Evolutionary conservation across 192 early-diverging fungal genomes (phyloP).

Genomic region (Tieghemiomyces parasiticus): DNA sequence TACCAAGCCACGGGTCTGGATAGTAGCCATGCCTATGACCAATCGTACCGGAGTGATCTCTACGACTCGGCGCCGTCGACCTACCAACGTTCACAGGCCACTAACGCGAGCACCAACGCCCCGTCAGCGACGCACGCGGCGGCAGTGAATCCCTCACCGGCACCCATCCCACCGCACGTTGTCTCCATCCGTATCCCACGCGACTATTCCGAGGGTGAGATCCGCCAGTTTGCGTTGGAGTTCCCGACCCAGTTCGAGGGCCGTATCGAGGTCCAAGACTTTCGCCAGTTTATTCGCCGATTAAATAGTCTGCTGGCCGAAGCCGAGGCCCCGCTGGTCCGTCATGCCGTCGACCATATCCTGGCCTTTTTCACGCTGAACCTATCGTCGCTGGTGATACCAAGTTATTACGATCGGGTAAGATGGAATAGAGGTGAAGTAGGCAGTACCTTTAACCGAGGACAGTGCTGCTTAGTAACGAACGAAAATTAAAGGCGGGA

Average conservation of each 20-base stretch:
- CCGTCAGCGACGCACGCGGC: background rate
- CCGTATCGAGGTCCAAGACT: slow-evolving; percentile 21
- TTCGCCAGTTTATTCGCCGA: slow-evolving; percentile 23
- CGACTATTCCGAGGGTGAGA: slow-evolving; percentile 29
- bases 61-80: background rate
- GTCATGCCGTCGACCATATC: slow-evolving; percentile 28
- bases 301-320: slow-evolving; percentile 25
- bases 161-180: background rate
- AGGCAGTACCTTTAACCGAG: no score
- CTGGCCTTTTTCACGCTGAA: slow-evolving; percentile 30
- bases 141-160: background rate
- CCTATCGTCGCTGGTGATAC: slow-evolving; percentile 28
- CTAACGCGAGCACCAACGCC: background rate
- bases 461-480: no score
- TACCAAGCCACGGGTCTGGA: background rate
- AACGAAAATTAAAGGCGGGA: no score
- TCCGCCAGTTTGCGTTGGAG: slow-evolving; percentile 20
- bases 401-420: slow-evolving; percentile 18
- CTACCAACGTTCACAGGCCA: background rate
- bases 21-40: background rate
- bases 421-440: no score
- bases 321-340: slow-evolving; percentile 27
- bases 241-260: slow-evolving; percentile 24
- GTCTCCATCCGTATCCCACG: slow-evolving; percentile 22
- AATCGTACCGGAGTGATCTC: background rate